Evolutionary conservation across 1,139 yeast species (phyloP).

Genomic region (Ogataea hybrid): DNA sequence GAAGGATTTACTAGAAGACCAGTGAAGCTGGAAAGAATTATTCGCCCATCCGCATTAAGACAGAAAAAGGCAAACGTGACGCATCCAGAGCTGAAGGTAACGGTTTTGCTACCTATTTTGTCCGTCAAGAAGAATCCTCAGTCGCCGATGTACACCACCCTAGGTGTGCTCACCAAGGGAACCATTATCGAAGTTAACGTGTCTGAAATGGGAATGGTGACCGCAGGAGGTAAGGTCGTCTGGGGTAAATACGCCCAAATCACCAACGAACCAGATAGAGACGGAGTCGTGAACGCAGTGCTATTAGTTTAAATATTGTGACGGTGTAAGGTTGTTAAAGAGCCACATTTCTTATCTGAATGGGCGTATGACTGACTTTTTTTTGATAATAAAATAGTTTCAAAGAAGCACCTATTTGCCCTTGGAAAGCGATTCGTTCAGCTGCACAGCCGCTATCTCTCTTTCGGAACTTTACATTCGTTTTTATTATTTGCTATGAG

Average conservation of each 20-base stretch:
- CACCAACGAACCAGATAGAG: constrained; percentile 99
- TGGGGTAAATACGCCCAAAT: constrained; percentile 99
- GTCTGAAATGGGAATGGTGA: constrained; percentile 93
- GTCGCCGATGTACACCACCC: constrained; percentile 96
- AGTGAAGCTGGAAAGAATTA: constrained; percentile 95
- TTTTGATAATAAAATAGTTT: neutral
- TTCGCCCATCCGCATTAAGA: constrained; percentile 94
- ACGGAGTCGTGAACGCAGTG: constrained; percentile 98
- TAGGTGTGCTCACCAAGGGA: constrained; percentile 97
- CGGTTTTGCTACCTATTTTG: constrained; percentile 91
- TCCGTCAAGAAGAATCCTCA: constrained; percentile 98
- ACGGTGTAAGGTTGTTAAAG: constrained; percentile 7
- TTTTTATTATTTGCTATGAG: constrained; percentile 4
- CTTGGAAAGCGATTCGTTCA: neutral
- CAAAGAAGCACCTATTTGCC: neutral
- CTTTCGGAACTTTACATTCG: neutral
- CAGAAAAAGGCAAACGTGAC: constrained; percentile 99
- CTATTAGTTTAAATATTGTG: constrained; percentile 58
- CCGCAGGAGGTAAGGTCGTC: constrained; percentile 99
- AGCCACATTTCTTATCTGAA: neutral
- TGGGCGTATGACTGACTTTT: neutral
- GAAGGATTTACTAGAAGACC: constrained; percentile 99
- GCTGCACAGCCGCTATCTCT: neutral
- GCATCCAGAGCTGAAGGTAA: constrained; percentile 94
- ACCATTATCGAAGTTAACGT: constrained; percentile 98